Percentiles rank a stretch among this genome's conserved stretches.
Evolutionary conservation across 2,329 filamentous ascomycete species (phyloP).

Genomic region (Aureobasidium sp.): DNA sequence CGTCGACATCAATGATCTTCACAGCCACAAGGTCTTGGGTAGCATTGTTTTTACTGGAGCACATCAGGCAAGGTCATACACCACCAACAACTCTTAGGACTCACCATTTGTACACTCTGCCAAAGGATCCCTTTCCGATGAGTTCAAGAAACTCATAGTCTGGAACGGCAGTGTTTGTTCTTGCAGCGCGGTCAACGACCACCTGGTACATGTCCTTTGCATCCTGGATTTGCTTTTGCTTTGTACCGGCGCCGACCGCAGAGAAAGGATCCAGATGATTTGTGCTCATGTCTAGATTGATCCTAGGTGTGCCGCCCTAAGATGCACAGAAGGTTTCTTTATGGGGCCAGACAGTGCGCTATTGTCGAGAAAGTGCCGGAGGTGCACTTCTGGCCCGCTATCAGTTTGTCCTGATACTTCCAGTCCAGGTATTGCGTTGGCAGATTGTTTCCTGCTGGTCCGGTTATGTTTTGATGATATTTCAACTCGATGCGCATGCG

Average conservation of each 20-base stretch:
- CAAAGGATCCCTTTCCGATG: slow-evolving; percentile 68
- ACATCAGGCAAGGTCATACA: neutral
- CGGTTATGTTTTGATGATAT: neutral
- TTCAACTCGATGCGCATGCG: neutral
- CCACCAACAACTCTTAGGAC: neutral
- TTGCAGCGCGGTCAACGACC: slow-evolving; percentile 54
- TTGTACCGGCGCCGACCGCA: slow-evolving; percentile 13
- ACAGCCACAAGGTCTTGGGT: slow-evolving; percentile 55
- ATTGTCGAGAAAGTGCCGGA: neutral
- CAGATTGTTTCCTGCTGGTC: neutral
- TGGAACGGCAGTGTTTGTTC: slow-evolving; percentile 52
- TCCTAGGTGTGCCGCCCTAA: neutral
- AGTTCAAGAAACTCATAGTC: slow-evolving; percentile 62
- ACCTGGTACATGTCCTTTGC: slow-evolving; percentile 60
- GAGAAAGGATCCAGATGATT: slow-evolving; percentile 19
- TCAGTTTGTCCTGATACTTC: neutral
- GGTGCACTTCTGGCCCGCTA: neutral
- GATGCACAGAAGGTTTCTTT: neutral
- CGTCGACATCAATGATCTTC: slow-evolving; percentile 80
- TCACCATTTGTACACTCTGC: slow-evolving; percentile 61
- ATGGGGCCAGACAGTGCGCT: slow-evolving; percentile 4
- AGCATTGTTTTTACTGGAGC: slow-evolving; percentile 30
- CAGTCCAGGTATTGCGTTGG: neutral
- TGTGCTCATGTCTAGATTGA: slow-evolving; percentile 20
- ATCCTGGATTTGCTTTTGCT: slow-evolving; percentile 55